Conservation (phyloP, 495 filamentous ascomycete species). For the Neurospora cerealis region DNA sequence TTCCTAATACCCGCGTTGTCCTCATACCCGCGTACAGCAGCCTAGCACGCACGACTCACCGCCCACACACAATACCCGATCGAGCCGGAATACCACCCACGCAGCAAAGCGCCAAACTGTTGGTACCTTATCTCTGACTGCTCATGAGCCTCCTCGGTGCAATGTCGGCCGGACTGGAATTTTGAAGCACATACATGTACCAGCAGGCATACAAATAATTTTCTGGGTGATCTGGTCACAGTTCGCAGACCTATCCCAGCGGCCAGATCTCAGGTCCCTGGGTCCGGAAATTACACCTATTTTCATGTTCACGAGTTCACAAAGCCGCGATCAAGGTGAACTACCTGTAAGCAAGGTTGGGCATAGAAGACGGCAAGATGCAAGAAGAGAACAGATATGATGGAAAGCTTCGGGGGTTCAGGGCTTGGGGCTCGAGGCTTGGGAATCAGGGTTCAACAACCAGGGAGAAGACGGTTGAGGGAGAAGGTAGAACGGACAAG, state of each 20-base stretch:
- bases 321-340: not conserved
- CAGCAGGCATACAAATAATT: not conserved
- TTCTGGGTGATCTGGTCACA: not conserved
- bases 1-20: not conserved
- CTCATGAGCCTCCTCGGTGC: not conserved
- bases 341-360: not conserved
- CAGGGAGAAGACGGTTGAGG: not conserved
- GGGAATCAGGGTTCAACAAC: not conserved
- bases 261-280: not conserved
- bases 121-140: not conserved
- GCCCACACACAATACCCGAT: not conserved
- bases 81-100: not conserved
- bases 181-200: not conserved
- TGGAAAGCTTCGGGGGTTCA: too few relatives aligned
- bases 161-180: not conserved
- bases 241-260: not conserved
- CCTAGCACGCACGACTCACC: not conserved
- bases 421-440: not conserved
- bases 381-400: not conserved
- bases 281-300: not conserved
- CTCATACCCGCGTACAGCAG: not conserved
- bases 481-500: too few relatives aligned
- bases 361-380: not conserved
- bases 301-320: not conserved
- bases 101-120: not conserved